Evolutionary conservation across 192 early-diverging fungal species (phyloP), one percentile per base, ranked within the genome.

Genomic region (Mortierella antarctica): DNA sequence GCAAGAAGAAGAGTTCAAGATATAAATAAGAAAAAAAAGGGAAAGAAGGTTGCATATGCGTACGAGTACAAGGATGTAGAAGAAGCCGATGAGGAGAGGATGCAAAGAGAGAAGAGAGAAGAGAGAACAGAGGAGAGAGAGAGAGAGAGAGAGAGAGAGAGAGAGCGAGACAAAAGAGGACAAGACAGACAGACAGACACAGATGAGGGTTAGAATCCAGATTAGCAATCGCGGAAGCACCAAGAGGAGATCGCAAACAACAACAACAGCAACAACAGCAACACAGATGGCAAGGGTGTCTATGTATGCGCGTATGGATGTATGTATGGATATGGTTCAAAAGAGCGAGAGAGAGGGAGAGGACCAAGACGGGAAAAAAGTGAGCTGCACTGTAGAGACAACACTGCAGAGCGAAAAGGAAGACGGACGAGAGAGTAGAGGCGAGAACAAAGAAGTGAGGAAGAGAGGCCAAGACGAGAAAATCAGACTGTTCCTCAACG

Each of bases 71-170:
- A 31, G 31, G 31, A 31, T 31, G 31, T 31, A 31, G 31, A 31
- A 3, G 31, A 31, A 31, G 31, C 1, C 31, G 66, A 48, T 31
- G 49, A 39, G 0, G 45, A 47, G 20, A 47, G 47, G 40, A 53
- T 17, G 40, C 14, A 51, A 21, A 44, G 47, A 57, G 20, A 42
- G 44, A 50, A 49, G 42, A 23, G 23, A 2, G 42, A 52, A 47
- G 41, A 39, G 31, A 62, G 15, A 75, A 48, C 14, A 44, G 44
- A 56, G 44, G 18, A 48, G 57, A 61, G 49, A 57, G 20, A 15
- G 8, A 15, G 18, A 21, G 45, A 54, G 58, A 54, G 23, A 57
- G 23, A 63, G 47, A 59, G 54, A 6, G 17, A 11, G 41, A 17
- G 18, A 23, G 40, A 49, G 40, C 47, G 20, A 61, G 6, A 52